These are phyloP conservation scores for Mycena galopus DNA, from an alignment of 768 basidiomycete species.

Conservation along the genomic window DNA sequence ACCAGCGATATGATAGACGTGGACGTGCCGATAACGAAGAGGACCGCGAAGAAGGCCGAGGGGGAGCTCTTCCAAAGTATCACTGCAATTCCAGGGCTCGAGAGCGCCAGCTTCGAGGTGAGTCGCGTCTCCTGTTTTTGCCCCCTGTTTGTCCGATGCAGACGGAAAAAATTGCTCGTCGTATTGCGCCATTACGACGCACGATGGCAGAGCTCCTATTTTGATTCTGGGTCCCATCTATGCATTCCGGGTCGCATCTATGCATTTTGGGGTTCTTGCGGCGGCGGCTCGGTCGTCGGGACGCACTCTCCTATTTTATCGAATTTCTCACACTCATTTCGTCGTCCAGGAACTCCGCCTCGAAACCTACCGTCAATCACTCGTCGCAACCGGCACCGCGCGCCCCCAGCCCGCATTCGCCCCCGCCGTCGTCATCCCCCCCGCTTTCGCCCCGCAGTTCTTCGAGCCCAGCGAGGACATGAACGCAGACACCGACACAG, in stretches of 20 bases:
- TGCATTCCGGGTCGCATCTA: background rate
- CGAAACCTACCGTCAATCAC: constrained; percentile 34
- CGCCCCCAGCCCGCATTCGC: constrained; percentile 30
- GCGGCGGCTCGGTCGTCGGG: background rate
- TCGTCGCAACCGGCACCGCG: constrained; percentile 34
- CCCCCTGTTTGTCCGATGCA: too few species aligned
- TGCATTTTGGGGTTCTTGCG: background rate
- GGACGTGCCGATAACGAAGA: too few species aligned
- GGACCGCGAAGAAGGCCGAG: background rate
- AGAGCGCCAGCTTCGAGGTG: constrained; percentile 35
- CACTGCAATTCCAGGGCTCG: constrained; percentile 30
- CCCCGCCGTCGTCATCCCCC: constrained; percentile 27
- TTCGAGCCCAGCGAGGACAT: background rate
- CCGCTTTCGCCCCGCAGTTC: constrained; percentile 24
- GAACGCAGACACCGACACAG: background rate
- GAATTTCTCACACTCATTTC: background rate
- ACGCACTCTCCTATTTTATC: background rate
- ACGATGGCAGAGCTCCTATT: background rate
- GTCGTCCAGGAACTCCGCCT: constrained; percentile 34
- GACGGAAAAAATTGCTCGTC: background rate
- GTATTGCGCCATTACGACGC: background rate
- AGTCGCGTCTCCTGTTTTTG: constrained; percentile 1
- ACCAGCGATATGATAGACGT: background rate
- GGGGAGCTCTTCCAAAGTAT: constrained; percentile 36
- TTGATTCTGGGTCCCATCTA: background rate